Evolutionary conservation across 2,329 filamentous ascomycete genomes (phyloP).

Genomic region (Didymella arachidicola): DNA sequence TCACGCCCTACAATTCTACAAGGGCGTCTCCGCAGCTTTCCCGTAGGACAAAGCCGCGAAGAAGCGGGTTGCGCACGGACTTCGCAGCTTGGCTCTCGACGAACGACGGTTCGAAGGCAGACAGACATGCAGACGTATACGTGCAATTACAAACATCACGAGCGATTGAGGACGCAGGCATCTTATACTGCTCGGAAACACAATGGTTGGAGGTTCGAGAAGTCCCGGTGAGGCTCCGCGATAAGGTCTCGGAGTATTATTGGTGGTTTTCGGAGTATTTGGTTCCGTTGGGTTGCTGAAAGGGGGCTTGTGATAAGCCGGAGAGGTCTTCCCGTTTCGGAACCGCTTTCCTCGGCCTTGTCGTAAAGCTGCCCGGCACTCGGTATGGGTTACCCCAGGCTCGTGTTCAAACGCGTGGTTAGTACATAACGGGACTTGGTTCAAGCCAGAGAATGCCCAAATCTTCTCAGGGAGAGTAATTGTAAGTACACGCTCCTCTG

Average conservation of each 20-base stretch:
- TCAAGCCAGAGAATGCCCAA: no score
- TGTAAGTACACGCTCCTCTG: no score
- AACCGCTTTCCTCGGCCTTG: not conserved
- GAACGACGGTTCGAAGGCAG: not conserved
- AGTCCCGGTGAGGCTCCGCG: conserved; percentile 2
- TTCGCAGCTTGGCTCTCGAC: not conserved
- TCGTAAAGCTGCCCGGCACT: not conserved
- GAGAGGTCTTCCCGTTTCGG: conserved; percentile 5
- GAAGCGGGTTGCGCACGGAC: not conserved
- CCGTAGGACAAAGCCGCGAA: not conserved
- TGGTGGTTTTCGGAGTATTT: not conserved
- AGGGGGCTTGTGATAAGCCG: not conserved
- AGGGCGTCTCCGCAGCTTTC: not conserved
- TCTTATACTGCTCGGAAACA: not conserved
- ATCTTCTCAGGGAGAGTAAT: no score
- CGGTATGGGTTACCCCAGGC: not conserved
- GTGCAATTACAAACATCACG: no score
- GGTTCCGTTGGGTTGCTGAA: not conserved
- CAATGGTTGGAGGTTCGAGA: not conserved
- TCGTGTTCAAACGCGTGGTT: no score
- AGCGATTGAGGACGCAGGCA: not conserved
- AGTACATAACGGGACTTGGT: no score
- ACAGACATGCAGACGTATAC: no score
- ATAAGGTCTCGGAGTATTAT: not conserved
- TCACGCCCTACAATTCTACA: conserved; percentile 1